Evolutionary conservation across 164 flowering plant genomes (phyloP), one percentile per base, ranked within the genome.

Genomic region (Vitis riparia): DNA sequence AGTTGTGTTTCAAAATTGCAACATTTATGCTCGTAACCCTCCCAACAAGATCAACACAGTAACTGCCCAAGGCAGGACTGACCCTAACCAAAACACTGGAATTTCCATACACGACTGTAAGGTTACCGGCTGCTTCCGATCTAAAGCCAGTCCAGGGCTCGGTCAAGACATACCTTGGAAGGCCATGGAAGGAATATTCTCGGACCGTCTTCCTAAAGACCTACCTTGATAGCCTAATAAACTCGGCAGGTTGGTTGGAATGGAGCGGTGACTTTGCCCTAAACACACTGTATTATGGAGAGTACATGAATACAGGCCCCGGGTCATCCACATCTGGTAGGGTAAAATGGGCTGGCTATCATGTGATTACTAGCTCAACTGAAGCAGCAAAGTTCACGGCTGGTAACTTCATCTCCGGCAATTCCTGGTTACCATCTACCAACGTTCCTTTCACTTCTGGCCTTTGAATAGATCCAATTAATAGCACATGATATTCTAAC

Each of bases 291-390:
- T 83, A 77, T 52, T 87, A 87, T 61, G 90, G 74, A 1, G 90
- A 87, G 76, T 84, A 81, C 53, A 27, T 30, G 55, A 87, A 87
- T 67, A 78, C 80, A 0, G 91, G 91, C 1, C 62, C 86, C 2
- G 89, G 86, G 9, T 61, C 91, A 4, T 80, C 80, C 19, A 80
- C 81, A 0, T 12, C 74, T 0, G 65, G 55, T 0, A 50, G 91
- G 75, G 89, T 87, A 8, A 84, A 13, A 1, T 87, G 90, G 90
- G 19, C 11, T 0, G 87, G 87, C 0, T 83, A 77, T 60, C 82
- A 16, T 15, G 82, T 76, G 3, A 64, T 79, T 3, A 73, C 76
- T 5, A 70, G 70, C 4, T 55, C 83, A 3, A 7, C 82, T 3
- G 83, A 72, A 44, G 87, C 87, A 1, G 61, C 82, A 1, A 65